phyloP scores from a whole-genome alignment of 495 filamentous ascomycete species.

The Hypoxylon lienhwacheense region DNA sequence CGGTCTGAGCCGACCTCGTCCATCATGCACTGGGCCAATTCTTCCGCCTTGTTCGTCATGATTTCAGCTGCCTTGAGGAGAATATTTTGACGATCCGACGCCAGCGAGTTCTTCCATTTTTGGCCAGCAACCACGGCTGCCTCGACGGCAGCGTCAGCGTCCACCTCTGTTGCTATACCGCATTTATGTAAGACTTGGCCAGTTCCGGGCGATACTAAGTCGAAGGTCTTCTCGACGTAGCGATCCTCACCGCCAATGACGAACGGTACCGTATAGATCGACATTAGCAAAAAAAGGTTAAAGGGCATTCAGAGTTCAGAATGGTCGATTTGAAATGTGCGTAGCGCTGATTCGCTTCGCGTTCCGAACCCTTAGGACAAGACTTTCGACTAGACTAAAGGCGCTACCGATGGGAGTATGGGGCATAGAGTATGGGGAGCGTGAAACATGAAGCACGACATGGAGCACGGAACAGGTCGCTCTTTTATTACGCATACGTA shows the following conservation, averaged over 20 bases:
- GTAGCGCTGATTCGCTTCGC: constrained; percentile 3
- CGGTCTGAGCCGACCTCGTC: constrained; percentile 67
- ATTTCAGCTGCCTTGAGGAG: constrained; percentile 71
- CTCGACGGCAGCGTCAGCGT: constrained; percentile 63
- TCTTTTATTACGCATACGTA: too few relatives aligned
- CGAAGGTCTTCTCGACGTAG: constrained; percentile 62
- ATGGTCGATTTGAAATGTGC: constrained; percentile 2
- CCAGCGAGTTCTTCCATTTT: constrained; percentile 66
- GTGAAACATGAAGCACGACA: too few relatives aligned
- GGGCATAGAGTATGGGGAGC: too few relatives aligned
- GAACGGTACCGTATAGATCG: constrained; percentile 60
- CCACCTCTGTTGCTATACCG: constrained; percentile 62
- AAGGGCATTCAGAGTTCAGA: too few relatives aligned
- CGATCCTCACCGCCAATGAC: constrained; percentile 72
- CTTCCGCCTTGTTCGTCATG: constrained; percentile 62
- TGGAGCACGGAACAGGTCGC: too few relatives aligned
- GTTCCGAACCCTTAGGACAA: too few relatives aligned
- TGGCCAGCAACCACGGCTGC: constrained; percentile 70
- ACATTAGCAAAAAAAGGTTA: too few relatives aligned
- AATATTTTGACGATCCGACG: constrained; percentile 67
- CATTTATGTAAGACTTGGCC: constrained; percentile 62
- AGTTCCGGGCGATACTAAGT: constrained; percentile 65
- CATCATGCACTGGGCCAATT: constrained; percentile 62
- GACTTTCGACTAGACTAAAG: constrained; percentile 12
- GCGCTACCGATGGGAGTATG: neutral